These are phyloP conservation scores for Ceratobasidium sp. DNA, from an alignment of 1,284 basidiomycete genomes.

Conservation along the genomic window DNA sequence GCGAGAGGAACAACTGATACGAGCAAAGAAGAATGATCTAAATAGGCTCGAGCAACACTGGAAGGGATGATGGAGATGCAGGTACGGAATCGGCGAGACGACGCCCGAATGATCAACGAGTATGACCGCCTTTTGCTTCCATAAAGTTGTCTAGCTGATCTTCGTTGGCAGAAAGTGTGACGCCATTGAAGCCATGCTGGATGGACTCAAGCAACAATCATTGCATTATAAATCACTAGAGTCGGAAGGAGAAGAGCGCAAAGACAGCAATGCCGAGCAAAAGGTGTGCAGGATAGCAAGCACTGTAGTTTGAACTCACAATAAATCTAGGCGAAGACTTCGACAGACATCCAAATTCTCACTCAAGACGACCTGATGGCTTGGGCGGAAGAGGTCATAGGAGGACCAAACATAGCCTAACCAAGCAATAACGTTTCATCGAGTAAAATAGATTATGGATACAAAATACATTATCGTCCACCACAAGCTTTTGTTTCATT, in stretches of 20 bases:
- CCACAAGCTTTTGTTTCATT: neutral
- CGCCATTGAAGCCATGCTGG: slow-evolving; percentile 39
- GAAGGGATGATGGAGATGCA: slow-evolving; percentile 47
- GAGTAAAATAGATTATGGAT: slow-evolving; percentile 22
- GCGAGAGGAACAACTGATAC: slow-evolving; percentile 3
- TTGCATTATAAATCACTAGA: slow-evolving; percentile 16
- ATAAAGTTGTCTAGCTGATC: neutral
- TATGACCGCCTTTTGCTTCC: slow-evolving; percentile 9
- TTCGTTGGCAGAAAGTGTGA: slow-evolving; percentile 41
- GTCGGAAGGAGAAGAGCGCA: neutral
- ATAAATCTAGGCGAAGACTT: slow-evolving; percentile 9
- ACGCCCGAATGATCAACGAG: slow-evolving; percentile 41
- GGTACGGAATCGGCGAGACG: slow-evolving; percentile 45
- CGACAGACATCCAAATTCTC: slow-evolving; percentile 15
- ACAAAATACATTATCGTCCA: slow-evolving; percentile 1
- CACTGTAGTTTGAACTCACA: neutral
- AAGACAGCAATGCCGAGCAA: neutral
- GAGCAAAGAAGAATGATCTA: neutral
- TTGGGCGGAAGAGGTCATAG: slow-evolving; percentile 25
- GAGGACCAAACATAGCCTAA: neutral
- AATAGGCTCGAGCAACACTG: slow-evolving; percentile 46
- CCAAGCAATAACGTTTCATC: slow-evolving; percentile 7
- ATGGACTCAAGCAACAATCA: slow-evolving; percentile 23
- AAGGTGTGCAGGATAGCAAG: neutral
- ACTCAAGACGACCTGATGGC: slow-evolving; percentile 26